phyloP scores from a whole-genome alignment of 108 stramenopile genomes.

The Nitzschia sp. region DNA sequence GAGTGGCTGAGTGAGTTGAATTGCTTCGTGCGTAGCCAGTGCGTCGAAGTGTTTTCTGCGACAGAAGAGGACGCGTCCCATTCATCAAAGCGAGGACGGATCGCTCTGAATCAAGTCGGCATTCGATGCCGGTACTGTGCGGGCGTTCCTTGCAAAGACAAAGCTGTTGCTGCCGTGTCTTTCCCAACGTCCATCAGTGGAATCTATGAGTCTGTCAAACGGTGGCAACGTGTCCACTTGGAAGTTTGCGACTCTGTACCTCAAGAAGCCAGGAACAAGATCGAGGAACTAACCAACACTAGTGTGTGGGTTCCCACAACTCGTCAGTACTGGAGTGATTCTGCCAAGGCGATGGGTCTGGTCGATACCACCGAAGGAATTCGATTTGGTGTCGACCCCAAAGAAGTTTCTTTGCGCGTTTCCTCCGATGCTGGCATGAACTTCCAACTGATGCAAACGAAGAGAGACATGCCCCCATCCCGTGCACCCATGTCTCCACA shows the following conservation, averaged over 20 bases:
- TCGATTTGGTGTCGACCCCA: constrained; percentile 38
- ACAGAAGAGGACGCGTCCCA: constrained; percentile 64
- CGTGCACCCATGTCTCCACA: neutral
- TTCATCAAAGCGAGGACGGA: constrained; percentile 64
- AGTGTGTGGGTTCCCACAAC: constrained; percentile 45
- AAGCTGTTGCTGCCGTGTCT: constrained; percentile 35
- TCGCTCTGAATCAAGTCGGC: constrained; percentile 54
- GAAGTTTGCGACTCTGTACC: constrained; percentile 34
- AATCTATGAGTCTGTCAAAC: constrained; percentile 60
- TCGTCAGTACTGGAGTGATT: constrained; percentile 62
- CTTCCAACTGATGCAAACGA: neutral
- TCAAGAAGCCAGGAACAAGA: constrained; percentile 14
- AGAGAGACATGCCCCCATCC: neutral
- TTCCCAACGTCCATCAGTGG: constrained; percentile 45
- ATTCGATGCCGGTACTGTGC: constrained; percentile 67
- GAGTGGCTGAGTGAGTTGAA: constrained; percentile 69
- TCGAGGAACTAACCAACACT: constrained; percentile 12
- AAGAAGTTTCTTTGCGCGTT: neutral
- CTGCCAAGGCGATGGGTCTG: constrained; percentile 54
- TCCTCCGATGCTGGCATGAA: constrained; percentile 1
- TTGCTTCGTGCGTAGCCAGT: constrained; percentile 65
- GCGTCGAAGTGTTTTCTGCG: constrained; percentile 79
- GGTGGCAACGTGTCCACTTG: constrained; percentile 51
- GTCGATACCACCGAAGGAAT: constrained; percentile 55
- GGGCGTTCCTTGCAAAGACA: constrained; percentile 23